Percentiles rank a stretch among this genome's conserved stretches.
Conservation (phyloP, 345 rosid species). For the Bretschneidera sinensis region DNA sequence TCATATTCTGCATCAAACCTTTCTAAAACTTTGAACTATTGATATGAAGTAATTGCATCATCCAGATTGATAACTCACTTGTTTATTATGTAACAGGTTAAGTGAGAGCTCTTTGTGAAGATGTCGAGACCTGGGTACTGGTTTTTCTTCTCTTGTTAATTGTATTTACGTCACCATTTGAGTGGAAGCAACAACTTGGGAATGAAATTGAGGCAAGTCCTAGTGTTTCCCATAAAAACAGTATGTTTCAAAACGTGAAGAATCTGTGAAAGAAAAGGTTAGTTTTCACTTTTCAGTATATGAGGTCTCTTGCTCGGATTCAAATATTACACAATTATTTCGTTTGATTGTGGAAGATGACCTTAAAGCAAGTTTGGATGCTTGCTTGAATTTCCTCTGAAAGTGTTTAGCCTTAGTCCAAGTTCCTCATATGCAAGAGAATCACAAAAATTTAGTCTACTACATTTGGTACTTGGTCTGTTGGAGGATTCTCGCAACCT, state of each 20-base stretch:
- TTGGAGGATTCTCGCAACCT: neutral
- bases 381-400: neutral
- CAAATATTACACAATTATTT: neutral
- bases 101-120: conserved; percentile 16
- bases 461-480: neutral
- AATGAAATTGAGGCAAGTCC: conserved; percentile 46
- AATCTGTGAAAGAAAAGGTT: conserved; percentile 71
- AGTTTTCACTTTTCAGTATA: neutral
- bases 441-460: neutral
- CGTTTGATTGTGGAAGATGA: neutral
- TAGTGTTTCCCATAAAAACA: conserved; percentile 30
- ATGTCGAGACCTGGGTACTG: conserved; percentile 72
- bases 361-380: neutral
- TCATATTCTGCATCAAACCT: neutral
- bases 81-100: conserved; percentile 19
- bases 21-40: neutral
- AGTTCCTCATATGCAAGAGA: neutral
- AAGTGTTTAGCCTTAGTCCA: too few species aligned
- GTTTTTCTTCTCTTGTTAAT: conserved; percentile 56
- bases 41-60: neutral
- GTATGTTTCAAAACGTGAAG: conserved; percentile 36
- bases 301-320: neutral
- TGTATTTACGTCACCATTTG: conserved; percentile 62
- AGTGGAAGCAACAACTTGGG: conserved; percentile 71
- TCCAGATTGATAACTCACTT: neutral